phyloP scores from a whole-genome alignment of 2,329 filamentous ascomycete genomes.

The Macrophomina phaseolina region DNA sequence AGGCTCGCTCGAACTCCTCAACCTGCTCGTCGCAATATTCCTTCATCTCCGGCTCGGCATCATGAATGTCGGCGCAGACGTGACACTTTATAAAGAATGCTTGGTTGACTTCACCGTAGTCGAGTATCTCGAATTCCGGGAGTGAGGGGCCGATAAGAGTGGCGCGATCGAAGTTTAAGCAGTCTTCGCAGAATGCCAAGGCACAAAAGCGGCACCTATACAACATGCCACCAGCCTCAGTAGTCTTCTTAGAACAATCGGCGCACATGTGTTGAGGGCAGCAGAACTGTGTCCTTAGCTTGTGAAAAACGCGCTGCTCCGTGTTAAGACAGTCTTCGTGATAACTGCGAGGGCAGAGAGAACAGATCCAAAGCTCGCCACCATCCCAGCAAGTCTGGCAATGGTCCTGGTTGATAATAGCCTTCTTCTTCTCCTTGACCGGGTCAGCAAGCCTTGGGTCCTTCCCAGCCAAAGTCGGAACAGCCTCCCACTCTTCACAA shows the following conservation, averaged over 20 bases:
- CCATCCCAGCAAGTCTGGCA: conserved; percentile 60
- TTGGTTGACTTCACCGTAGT: conserved; percentile 48
- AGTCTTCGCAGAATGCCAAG: conserved; percentile 64
- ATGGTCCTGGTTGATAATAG: conserved; percentile 55
- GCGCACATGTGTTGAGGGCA: conserved; percentile 63
- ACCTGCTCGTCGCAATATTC: background rate
- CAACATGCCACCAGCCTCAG: conserved; percentile 55
- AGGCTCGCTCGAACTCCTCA: background rate
- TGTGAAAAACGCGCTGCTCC: conserved; percentile 39
- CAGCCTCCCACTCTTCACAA: conserved; percentile 62
- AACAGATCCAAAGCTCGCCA: conserved; percentile 56
- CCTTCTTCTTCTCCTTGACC: conserved; percentile 55
- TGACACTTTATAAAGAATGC: conserved; percentile 61
- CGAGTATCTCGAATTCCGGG: conserved; percentile 59
- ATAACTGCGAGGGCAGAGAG: conserved; percentile 60
- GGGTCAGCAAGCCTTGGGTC: conserved; percentile 57
- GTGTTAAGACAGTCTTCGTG: conserved; percentile 57
- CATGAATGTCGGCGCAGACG: conserved; percentile 41
- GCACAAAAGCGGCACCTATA: conserved; percentile 60
- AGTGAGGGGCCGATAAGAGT: conserved; percentile 59
- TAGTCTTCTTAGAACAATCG: conserved; percentile 59
- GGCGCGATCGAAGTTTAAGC: conserved; percentile 59
- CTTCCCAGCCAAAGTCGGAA: conserved; percentile 63
- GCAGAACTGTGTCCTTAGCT: conserved; percentile 55
- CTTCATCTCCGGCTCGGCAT: conserved; percentile 28